phyloP scores from a whole-genome alignment of 176 grass and related monocot species.

The Rhynchospora pubera region DNA sequence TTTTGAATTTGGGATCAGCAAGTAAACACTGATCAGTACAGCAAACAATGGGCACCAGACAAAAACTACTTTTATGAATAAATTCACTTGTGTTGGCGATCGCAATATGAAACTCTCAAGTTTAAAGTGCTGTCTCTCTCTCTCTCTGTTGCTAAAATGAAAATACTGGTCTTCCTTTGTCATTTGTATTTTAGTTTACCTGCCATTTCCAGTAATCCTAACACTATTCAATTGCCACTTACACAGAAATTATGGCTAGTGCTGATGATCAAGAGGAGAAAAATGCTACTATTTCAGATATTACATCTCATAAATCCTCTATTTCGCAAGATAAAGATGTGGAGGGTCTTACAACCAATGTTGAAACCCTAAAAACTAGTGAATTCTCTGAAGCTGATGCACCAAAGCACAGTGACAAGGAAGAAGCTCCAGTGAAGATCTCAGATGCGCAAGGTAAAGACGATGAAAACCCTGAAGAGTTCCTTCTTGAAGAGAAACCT shows the following conservation, averaged over 20 bases:
- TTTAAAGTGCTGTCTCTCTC: background rate
- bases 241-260: slow-evolving; percentile 35
- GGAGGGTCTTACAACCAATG: slow-evolving; percentile 26
- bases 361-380: slow-evolving; percentile 33
- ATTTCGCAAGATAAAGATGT: slow-evolving; percentile 31
- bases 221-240: background rate
- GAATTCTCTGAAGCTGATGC: slow-evolving; percentile 28
- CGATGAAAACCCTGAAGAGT: slow-evolving; percentile 29
- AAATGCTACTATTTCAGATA: slow-evolving; percentile 10
- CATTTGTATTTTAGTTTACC: background rate
- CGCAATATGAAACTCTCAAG: background rate
- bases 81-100: background rate
- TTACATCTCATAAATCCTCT: slow-evolving; percentile 22
- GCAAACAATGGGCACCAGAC: background rate
- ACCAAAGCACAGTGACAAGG: slow-evolving; percentile 29
- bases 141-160: background rate
- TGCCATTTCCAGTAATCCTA: background rate
- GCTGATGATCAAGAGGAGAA: slow-evolving; percentile 22
- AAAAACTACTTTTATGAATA: background rate
- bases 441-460: slow-evolving; percentile 24
- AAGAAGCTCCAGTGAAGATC: slow-evolving; percentile 23
- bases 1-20: background rate
- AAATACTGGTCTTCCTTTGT: slow-evolving; percentile 1
- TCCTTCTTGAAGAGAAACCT: slow-evolving; percentile 56
- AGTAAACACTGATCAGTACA: background rate